These are phyloP conservation scores for Wilcoxina mikolae DNA, from an alignment of 495 filamentous ascomycete genomes.

Conservation along the genomic window DNA sequence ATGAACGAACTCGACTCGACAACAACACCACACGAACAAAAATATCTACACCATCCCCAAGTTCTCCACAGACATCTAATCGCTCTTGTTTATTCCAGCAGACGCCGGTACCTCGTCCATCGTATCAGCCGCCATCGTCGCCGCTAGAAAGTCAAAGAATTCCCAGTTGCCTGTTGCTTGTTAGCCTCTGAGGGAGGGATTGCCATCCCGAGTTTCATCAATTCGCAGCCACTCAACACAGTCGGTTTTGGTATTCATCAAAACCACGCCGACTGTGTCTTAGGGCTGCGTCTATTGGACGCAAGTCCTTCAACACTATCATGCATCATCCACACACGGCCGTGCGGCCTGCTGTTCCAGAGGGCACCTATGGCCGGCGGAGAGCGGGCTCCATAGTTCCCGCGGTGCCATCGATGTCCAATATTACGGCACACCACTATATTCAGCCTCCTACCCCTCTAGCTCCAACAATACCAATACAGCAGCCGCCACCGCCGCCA, in stretches of 20 bases:
- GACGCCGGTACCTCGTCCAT: too few relatives aligned
- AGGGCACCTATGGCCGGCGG: constrained; percentile 15
- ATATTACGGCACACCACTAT: constrained; percentile 10
- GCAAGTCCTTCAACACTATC: constrained; percentile 12
- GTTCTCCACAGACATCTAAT: too few relatives aligned
- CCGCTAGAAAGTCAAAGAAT: too few relatives aligned
- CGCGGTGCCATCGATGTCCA: neutral
- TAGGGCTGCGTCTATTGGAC: constrained; percentile 18
- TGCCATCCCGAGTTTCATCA: neutral
- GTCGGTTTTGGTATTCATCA: constrained; percentile 22
- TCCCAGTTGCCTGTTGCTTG: neutral
- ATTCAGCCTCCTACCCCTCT: constrained; percentile 6
- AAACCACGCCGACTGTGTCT: constrained; percentile 26
- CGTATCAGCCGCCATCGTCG: too few relatives aligned
- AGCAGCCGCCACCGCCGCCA: constrained; percentile 3
- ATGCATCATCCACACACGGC: constrained; percentile 20
- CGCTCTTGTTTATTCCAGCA: too few relatives aligned
- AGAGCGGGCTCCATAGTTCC: constrained; percentile 10
- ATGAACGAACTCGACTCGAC: too few relatives aligned
- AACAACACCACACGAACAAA: neutral
- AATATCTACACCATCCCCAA: too few relatives aligned
- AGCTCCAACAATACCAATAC: neutral
- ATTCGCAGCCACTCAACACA: constrained; percentile 13
- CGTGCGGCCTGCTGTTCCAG: constrained; percentile 24
- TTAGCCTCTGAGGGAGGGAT: too few relatives aligned